phyloP scores from a whole-genome alignment of 805 yeast genomes.

The Teunomyces pallodes region DNA sequence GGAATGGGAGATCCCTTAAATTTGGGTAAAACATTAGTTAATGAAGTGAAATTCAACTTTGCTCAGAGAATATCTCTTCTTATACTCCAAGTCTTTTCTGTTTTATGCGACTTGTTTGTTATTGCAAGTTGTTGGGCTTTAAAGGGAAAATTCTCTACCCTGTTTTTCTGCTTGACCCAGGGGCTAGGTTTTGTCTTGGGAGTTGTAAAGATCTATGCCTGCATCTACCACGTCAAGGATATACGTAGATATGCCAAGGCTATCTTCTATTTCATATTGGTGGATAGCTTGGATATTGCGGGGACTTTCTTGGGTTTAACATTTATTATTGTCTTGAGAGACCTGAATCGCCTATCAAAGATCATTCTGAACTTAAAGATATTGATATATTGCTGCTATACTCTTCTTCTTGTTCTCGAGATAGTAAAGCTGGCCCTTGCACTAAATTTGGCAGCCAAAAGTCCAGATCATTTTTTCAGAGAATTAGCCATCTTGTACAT shows the following conservation, averaged over 20 bases:
- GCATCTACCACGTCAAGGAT: not conserved
- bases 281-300: not conserved
- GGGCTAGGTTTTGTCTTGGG: conserved; percentile 2
- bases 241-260: not conserved
- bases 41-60: not conserved
- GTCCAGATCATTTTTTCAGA: not conserved
- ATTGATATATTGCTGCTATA: conserved; percentile 1
- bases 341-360: conserved; percentile 1
- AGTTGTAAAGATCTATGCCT: not conserved
- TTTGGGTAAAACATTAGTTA: not conserved
- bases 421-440: not conserved
- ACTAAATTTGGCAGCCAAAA: not conserved
- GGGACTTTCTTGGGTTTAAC: conserved; percentile 1
- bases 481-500: not conserved
- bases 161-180: conserved; percentile 1
- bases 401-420: not conserved
- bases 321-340: not conserved
- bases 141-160: conserved; percentile 1
- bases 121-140: conserved; percentile 1
- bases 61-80: conserved; percentile 1
- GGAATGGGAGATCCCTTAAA: conserved; percentile 1
- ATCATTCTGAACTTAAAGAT: not conserved
- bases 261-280: not conserved
- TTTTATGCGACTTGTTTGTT: conserved; percentile 1
- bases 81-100: not conserved